Base-by-base conservation (phyloP, 2,329 filamentous ascomycete species). In the Penicillium sp. region DNA sequence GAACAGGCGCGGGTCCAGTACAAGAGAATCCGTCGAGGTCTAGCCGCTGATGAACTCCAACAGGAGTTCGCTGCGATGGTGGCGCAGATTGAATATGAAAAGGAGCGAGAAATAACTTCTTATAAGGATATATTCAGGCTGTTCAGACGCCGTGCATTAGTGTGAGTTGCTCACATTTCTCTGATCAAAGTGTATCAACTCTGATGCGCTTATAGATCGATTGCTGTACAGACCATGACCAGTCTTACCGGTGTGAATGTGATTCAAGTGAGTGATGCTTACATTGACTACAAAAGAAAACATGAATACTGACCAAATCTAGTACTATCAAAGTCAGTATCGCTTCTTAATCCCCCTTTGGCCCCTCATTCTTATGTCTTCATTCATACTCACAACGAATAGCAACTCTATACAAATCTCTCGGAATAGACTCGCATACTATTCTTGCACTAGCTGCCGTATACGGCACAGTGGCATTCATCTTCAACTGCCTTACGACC, bases 211-310 rank as follows among this genome's bases (percentile, higher is more conserved):
- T 15, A 2, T 47, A 68, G 65, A 21, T 76, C 74, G 1, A 76
- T 80, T 57, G 73, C 74, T 2, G 78, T 79, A 2, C 77, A 80
- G 62, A 79, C 76, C 3, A 77, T 80, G 74, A 80, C 77, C 0
- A 74, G 71, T 54, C 58, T 80, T 33, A 80, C 78, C 1, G 78
- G 78, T 10, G 75, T 80, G 33, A 80, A 80, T 57, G 77, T 80
- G 1, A 79, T 81, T 33, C 77, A n/a, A n/a, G n/a, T n/a, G n/a
- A n/a, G n/a, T n/a, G n/a, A n/a, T n/a, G n/a, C n/a, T n/a, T n/a
- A n/a, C n/a, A n/a, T n/a, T n/a, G n/a, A n/a, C n/a, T n/a, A n/a
- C n/a, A n/a, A n/a, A n/a, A n/a, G n/a, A n/a, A n/a, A n/a, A n/a
- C n/a, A n/a, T n/a, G n/a, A n/a, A n/a, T n/a, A n/a, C n/a, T n/a